Base-by-base conservation (phyloP, 257 asterid species). In the Rhazya stricta region DNA sequence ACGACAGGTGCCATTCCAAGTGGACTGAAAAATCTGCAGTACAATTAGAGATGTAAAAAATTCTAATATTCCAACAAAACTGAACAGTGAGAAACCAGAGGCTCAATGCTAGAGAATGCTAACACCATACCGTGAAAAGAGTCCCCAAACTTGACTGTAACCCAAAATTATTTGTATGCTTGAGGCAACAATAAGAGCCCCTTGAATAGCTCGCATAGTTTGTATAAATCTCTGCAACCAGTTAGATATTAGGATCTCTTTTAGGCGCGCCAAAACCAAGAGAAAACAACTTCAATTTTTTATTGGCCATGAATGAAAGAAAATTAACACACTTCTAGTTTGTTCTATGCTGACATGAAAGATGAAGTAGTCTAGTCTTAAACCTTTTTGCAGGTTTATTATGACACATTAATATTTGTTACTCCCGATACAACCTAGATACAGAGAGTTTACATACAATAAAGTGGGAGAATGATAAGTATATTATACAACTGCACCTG, bases 101-200 rank as follows among this genome's bases (percentile, higher is more conserved):
- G 30, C 54, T 48, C 58, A 48, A 5, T 0, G 41, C 29, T 57
- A 23, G 23, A 32, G 50, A 25, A 53, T 54, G 66, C 12, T 1
- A 46, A 37, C 73, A 25, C 68, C 50, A 39, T 92, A 94, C 99
- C 99, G 92, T 78, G 99, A 94, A 82, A 94, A 89, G 79, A 94
- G 90, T 45, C 99, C 99, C 99, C 99, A 94, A 43, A 92, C 91
- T 89, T 94, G 99, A 86, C 97, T 94, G 89, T 89, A 92, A 58
- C 99, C 99, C 66, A 94, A 86, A 79, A 94, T 84, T 80, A 94
- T 92, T 79, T 92, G 98, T 78, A 94, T 88, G 83, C 90, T 91
- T 11, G 99, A 79, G 73, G 99, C 98, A 78, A 92, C 92, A 74
- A 92, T 94, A 19, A 94, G 79, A 71, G 99, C 96, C 78, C 99